A percentile compares a stretch with the other conserved stretches of the same genome.
phyloP scores from a whole-genome alignment of 148 eudicot species.

The Cornus controversa region DNA sequence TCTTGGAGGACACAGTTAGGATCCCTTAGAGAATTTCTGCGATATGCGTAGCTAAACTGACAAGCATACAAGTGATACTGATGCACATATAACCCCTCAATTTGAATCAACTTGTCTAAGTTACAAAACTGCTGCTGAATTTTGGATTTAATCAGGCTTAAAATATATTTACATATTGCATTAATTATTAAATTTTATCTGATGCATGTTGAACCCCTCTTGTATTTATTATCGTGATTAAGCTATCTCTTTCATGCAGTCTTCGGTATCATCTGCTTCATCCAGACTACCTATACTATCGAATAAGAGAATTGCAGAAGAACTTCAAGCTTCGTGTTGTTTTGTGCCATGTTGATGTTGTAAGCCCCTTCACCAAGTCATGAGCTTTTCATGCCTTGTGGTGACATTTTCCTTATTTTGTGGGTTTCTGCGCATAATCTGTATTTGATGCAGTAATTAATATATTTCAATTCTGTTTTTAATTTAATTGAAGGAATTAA shows the following conservation, averaged over 20 bases:
- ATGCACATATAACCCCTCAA: background rate
- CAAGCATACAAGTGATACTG: no score
- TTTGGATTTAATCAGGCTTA: background rate
- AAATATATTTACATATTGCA: no score
- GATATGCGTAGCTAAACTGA: no score
- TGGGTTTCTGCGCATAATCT: background rate
- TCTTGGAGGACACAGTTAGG: no score
- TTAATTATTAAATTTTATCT: background rate
- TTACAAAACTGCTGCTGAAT: background rate
- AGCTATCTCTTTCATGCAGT: slow-evolving; percentile 40
- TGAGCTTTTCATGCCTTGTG: background rate
- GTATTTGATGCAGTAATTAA: no score
- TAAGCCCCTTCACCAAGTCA: slow-evolving; percentile 36
- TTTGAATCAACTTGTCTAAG: background rate
- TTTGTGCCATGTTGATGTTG: slow-evolving; percentile 92
- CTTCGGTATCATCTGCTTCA: slow-evolving; percentile 93
- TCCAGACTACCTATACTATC: slow-evolving; percentile 85
- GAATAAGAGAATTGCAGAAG: slow-evolving; percentile 90
- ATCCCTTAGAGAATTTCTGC: no score
- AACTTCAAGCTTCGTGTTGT: slow-evolving; percentile 86
- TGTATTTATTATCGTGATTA: slow-evolving; percentile 1
- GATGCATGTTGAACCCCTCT: background rate
- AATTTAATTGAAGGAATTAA: background rate
- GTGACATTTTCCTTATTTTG: background rate
- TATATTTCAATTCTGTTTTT: background rate